These are phyloP conservation scores for Ceratocystis albifundus DNA, from an alignment of 2,329 filamentous ascomycete species.

Conservation along the genomic window DNA sequence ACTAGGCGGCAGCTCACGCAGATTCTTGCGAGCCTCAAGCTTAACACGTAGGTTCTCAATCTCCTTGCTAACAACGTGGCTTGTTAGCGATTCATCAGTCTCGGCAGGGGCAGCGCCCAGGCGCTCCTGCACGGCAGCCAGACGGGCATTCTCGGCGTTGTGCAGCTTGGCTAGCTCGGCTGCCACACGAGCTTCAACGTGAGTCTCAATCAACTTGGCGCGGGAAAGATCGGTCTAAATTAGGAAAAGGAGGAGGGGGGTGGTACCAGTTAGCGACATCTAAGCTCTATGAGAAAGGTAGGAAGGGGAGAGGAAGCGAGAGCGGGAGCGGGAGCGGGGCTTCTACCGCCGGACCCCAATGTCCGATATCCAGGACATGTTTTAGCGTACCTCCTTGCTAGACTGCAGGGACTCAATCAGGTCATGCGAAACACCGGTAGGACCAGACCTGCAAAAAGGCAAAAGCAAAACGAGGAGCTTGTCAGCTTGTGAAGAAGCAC, in stretches of 20 bases:
- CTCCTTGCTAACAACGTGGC: conserved; percentile 46
- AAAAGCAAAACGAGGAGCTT: background rate
- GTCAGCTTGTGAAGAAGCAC: conserved; percentile 9
- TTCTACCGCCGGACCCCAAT: background rate
- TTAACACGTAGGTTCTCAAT: conserved; percentile 47
- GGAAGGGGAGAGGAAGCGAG: background rate
- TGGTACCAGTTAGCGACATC: background rate
- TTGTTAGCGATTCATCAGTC: conserved; percentile 28
- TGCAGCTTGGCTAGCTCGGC: conserved; percentile 73
- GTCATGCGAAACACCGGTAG: conserved; percentile 58
- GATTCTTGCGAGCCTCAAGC: conserved; percentile 51
- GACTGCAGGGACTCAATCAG: conserved; percentile 73
- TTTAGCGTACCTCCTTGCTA: conserved; percentile 62
- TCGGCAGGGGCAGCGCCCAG: conserved; percentile 42
- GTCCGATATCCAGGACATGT: background rate
- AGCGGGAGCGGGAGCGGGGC: background rate
- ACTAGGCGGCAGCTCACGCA: conserved; percentile 56
- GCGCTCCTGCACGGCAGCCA: conserved; percentile 57
- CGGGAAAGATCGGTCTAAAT: conserved; percentile 76
- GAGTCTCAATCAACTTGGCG: conserved; percentile 68
- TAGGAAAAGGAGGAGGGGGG: background rate
- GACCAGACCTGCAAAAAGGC: conserved; percentile 29
- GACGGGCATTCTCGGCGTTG: conserved; percentile 55
- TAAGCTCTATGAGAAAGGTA: background rate
- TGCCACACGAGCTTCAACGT: conserved; percentile 77